A percentile compares a stretch with the other conserved stretches of the same genome.
These are phyloP conservation scores for Kwoniella sp. DNA, from an alignment of 768 basidiomycete genomes.

Conservation along the genomic window DNA sequence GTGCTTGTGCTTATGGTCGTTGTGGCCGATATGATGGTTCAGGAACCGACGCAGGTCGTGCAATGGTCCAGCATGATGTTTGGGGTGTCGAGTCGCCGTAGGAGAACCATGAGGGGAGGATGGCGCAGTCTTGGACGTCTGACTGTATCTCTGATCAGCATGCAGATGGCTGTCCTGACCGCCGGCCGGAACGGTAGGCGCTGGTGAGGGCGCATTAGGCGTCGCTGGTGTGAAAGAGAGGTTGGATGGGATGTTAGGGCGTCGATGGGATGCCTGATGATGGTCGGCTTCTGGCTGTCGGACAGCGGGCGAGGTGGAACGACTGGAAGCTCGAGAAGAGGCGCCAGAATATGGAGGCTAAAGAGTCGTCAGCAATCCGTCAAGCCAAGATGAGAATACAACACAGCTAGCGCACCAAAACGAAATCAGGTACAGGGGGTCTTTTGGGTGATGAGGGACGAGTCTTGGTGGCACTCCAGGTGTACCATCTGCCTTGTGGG, in stretches of 20 bases:
- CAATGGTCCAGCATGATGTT: slow-evolving; percentile 68
- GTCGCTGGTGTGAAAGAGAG: slow-evolving; percentile 52
- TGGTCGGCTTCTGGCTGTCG: slow-evolving; percentile 17
- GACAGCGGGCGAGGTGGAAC: slow-evolving; percentile 22
- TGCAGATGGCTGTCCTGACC: slow-evolving; percentile 16
- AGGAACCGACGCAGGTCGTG: slow-evolving; percentile 94
- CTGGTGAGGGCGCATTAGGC: slow-evolving; percentile 26
- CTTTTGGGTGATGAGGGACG: slow-evolving; percentile 5
- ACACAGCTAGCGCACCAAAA: slow-evolving; percentile 4
- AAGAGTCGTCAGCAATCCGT: slow-evolving; percentile 3
- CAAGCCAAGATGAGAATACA: not conserved
- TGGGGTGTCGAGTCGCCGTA: slow-evolving; percentile 55
- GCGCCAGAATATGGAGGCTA: slow-evolving; percentile 6
- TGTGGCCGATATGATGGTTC: slow-evolving; percentile 81
- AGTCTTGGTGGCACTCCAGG: slow-evolving; percentile 9
- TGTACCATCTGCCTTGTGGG: slow-evolving; percentile 5
- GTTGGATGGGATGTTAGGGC: slow-evolving; percentile 40
- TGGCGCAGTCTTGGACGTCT: slow-evolving; percentile 42
- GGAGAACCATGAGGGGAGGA: slow-evolving; percentile 51
- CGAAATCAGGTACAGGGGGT: slow-evolving; percentile 1
- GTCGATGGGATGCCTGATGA: slow-evolving; percentile 22
- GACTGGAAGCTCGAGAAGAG: slow-evolving; percentile 8
- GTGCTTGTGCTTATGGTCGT: slow-evolving; percentile 47
- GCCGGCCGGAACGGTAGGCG: slow-evolving; percentile 16
- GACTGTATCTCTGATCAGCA: slow-evolving; percentile 2